Evolutionary conservation across 768 basidiomycete genomes (phyloP), one percentile per base, ranked within the genome.

Genomic region (Leucocoprinus birnbaumii): DNA sequence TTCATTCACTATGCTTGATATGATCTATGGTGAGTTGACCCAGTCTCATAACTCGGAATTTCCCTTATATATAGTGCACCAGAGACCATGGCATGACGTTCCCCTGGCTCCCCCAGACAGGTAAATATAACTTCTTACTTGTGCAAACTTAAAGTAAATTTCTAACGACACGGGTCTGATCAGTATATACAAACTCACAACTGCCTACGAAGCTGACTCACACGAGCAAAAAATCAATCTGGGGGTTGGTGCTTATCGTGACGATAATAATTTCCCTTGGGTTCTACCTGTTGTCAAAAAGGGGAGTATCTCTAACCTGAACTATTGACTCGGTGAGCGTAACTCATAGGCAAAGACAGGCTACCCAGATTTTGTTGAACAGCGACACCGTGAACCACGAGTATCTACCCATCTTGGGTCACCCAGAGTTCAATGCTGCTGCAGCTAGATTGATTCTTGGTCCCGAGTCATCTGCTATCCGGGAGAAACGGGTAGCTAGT

Each of bases 161-260:
- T 35, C 26, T 24, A 50, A 45, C 19, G 25, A 46, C 51, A 11
- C 11, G 42, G 52, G 45, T 53, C 58, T 53, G 60, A 37, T 38
- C 62, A 94, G 91, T 72, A 94, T 94, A 65, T 93, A 92, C 83
- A 85, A 91, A 74, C 80, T 97, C 59, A 93, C 92, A 0, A 87
- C 91, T n/a, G 85, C 91, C 1, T 96, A 86, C 84, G 92, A 94
- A 68, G 83, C 80, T 25, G 91, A 97, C 67, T 65, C 80, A 2
- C 81, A 77, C 67, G 77, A 82, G 13, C 71, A 86, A 58, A 97
- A 97, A 76, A 78, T 95, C 71, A 96, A 96, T 69, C 79, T 97
- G 21, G 93, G 94, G 35, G 94, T 94, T 43, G 94, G 94, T 43
- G 94, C 94, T 6, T 97, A 97, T 68, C 82, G 94, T 61, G 94